phyloP scores from a whole-genome alignment of 1,284 basidiomycete genomes.

The Sanghuangporus baumii region DNA sequence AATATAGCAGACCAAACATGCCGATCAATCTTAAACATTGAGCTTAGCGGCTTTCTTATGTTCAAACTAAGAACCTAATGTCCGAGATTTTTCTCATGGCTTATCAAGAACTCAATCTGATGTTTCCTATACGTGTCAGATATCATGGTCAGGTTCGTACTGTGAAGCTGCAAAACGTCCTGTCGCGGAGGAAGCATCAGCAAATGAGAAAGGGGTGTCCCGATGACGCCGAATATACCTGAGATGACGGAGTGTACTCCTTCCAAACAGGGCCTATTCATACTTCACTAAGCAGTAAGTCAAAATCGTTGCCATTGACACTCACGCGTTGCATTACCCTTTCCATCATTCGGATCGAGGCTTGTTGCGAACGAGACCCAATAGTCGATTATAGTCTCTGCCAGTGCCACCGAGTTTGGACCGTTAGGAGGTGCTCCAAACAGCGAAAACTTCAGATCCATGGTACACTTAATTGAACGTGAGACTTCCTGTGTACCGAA shows the following conservation, averaged over 20 bases:
- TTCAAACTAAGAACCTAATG: not conserved
- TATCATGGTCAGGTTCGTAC: constrained; percentile 31
- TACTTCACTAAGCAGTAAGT: not conserved
- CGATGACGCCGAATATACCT: not conserved
- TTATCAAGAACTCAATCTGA: constrained; percentile 34
- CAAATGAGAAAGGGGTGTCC: not conserved
- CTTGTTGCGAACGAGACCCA: constrained; percentile 48
- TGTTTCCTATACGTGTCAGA: constrained; percentile 32
- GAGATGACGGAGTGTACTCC: constrained; percentile 23
- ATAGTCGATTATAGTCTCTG: constrained; percentile 40
- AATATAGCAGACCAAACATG: no score
- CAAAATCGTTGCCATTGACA: not conserved
- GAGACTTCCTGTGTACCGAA: not conserved
- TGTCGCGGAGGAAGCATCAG: not conserved
- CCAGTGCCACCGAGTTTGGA: constrained; percentile 28
- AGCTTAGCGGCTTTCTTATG: not conserved
- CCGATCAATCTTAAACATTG: not conserved
- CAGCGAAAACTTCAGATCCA: constrained; percentile 35
- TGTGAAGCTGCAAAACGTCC: constrained; percentile 34
- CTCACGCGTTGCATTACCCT: constrained; percentile 26
- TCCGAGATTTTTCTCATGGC: constrained; percentile 16
- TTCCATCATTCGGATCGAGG: constrained; percentile 44
- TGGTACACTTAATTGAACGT: constrained; percentile 30
- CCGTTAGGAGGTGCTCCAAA: constrained; percentile 29
- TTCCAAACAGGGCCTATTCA: constrained; percentile 33